These are phyloP conservation scores for Linnemannia exigua DNA, from an alignment of 192 early-diverging fungal species.

Conservation along the genomic window DNA sequence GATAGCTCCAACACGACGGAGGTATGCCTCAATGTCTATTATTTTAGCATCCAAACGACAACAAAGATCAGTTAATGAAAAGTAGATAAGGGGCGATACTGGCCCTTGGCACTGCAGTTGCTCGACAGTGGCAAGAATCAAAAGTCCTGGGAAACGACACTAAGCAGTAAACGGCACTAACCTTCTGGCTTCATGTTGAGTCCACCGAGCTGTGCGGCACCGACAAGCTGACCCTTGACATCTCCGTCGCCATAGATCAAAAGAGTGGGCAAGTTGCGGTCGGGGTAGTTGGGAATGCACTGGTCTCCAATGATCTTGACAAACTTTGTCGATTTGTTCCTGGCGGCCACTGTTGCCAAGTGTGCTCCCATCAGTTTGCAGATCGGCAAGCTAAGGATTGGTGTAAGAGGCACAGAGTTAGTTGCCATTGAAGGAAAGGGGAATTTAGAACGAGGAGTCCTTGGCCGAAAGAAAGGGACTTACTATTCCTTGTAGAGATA, in stretches of 20 bases:
- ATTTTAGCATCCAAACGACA: conserved; percentile 5
- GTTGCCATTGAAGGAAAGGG: background rate
- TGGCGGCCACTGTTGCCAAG: conserved; percentile 78
- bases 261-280: conserved; percentile 89
- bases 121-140: background rate
- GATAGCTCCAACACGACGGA: conserved; percentile 57
- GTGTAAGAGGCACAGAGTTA: background rate
- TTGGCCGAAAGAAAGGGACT: conserved; percentile 18
- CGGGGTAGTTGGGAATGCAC: conserved; percentile 97
- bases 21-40: conserved; percentile 55
- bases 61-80: background rate
- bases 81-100: background rate
- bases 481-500: conserved; percentile 77
- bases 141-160: background rate
- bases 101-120: too few species aligned
- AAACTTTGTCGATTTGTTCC: conserved; percentile 93
- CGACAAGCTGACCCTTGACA: conserved; percentile 86
- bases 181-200: conserved; percentile 80
- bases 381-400: conserved; percentile 76
- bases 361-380: conserved; percentile 88
- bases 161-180: too few species aligned
- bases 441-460: background rate
- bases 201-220: conserved; percentile 84
- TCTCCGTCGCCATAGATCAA: conserved; percentile 94
- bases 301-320: conserved; percentile 92